Conservation (phyloP, 495 filamentous ascomycete genomes). For the Annulohypoxylon nitens region DNA sequence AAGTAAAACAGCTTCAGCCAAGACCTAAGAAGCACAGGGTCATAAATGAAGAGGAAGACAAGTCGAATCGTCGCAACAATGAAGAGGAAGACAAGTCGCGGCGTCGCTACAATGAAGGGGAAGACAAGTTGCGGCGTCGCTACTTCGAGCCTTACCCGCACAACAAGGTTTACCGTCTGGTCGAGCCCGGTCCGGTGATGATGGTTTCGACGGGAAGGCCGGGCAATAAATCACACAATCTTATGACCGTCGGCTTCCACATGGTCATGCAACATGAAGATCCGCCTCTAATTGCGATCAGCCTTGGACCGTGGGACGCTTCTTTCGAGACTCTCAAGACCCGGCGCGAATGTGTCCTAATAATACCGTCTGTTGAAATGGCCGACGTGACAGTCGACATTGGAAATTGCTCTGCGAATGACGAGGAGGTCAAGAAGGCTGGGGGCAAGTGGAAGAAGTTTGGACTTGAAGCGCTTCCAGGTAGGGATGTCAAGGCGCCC, state of each 20-base stretch:
- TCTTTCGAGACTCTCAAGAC: conserved; percentile 51
- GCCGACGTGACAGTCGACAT: conserved; percentile 50
- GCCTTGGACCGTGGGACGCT: conserved; percentile 56
- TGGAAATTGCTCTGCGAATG: conserved; percentile 61
- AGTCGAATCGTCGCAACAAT: neutral
- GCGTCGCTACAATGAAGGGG: too few relatives aligned
- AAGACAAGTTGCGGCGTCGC: conserved; percentile 7
- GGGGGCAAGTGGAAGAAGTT: conserved; percentile 58
- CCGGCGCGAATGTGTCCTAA: conserved; percentile 52
- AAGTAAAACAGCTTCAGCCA: neutral
- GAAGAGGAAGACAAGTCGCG: neutral
- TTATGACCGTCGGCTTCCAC: conserved; percentile 58
- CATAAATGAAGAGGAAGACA: too few relatives aligned
- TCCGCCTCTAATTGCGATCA: conserved; percentile 52
- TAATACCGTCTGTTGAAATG: conserved; percentile 51
- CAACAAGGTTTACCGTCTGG: conserved; percentile 53
- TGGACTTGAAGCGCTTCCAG: conserved; percentile 52
- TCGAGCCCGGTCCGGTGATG: conserved; percentile 56
- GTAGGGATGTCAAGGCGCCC: conserved; percentile 51
- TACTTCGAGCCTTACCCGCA: conserved; percentile 50
- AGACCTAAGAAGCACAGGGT: too few relatives aligned
- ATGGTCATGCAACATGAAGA: conserved; percentile 57
- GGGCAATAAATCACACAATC: conserved; percentile 51
- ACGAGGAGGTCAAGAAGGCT: conserved; percentile 48
- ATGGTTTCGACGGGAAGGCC: conserved; percentile 56